Conservation (phyloP, 2,329 filamentous ascomycete species). For the Orbilia javanica region DNA sequence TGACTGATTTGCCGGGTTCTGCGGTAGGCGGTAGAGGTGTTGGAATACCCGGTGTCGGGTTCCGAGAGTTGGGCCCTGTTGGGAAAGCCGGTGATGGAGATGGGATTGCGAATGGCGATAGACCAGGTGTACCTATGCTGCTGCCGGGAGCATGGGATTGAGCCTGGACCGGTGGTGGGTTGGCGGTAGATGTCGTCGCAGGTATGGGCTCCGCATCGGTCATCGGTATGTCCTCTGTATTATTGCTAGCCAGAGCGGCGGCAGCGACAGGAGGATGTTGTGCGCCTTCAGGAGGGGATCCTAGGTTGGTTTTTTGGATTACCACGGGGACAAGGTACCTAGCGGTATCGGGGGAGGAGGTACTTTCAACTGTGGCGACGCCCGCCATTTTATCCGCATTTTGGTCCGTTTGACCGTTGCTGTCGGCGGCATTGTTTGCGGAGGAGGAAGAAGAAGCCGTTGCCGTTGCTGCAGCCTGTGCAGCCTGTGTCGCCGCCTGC, state of each 20-base stretch:
- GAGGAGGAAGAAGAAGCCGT: not conserved
- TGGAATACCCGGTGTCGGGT: conserved; percentile 32
- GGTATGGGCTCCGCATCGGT: conserved; percentile 41
- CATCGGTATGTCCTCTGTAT: conserved; percentile 41
- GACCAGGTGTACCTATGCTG: conserved; percentile 22
- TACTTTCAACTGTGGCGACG: conserved; percentile 55
- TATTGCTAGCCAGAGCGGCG: not conserved
- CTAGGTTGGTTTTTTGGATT: conserved; percentile 57
- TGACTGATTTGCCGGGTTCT: conserved; percentile 27
- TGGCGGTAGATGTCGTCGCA: conserved; percentile 12
- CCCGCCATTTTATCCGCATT: conserved; percentile 52
- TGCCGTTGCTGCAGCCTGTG: conserved; percentile 1
- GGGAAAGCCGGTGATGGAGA: conserved; percentile 47
- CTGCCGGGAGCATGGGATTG: conserved; percentile 12
- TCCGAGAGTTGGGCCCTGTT: conserved; percentile 28
- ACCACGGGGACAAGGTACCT: conserved; percentile 58
- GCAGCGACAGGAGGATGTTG: not conserved
- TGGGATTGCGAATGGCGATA: conserved; percentile 53
- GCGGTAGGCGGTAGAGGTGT: conserved; percentile 46
- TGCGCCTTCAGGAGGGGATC: conserved; percentile 42
- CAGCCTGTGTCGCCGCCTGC: conserved; percentile 1
- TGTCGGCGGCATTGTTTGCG: conserved; percentile 20
- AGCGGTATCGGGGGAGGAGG: conserved; percentile 56
- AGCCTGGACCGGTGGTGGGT: not conserved
- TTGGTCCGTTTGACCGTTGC: conserved; percentile 28